Conservation (phyloP, 306 rosid genomes). For the Boehmeria nivea region DNA sequence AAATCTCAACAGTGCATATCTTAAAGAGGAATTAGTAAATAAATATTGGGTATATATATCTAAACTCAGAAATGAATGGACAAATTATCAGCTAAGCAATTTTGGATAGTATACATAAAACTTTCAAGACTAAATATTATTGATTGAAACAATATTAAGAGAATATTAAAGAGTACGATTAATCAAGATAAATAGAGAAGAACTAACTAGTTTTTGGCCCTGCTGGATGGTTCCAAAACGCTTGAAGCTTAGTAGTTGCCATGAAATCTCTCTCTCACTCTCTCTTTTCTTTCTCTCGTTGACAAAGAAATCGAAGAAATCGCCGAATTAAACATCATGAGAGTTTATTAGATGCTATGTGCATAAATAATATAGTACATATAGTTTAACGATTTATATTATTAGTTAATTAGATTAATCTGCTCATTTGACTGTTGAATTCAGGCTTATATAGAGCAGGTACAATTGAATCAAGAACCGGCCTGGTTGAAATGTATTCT, state of each 20-base stretch:
- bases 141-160: neutral
- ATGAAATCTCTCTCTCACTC: neutral
- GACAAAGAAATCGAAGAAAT: too few species aligned
- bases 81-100: too few species aligned
- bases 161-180: neutral
- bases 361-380: too few species aligned
- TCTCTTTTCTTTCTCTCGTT: neutral
- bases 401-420: neutral
- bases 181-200: neutral
- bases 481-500: neutral
- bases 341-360: too few species aligned
- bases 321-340: neutral
- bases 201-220: conserved; percentile 26
- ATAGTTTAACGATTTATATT: too few species aligned
- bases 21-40: too few species aligned
- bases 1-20: too few species aligned
- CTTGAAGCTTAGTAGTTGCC: conserved; percentile 20
- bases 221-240: conserved; percentile 23
- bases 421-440: neutral
- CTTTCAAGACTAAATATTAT: too few species aligned
- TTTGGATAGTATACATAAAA: too few species aligned
- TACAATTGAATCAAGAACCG: neutral
- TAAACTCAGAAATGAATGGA: too few species aligned
- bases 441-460: neutral
- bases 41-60: too few species aligned